Evolutionary conservation across 2,329 filamentous ascomycete species (phyloP).

Genomic region (Gaeumannomyces sp.): DNA sequence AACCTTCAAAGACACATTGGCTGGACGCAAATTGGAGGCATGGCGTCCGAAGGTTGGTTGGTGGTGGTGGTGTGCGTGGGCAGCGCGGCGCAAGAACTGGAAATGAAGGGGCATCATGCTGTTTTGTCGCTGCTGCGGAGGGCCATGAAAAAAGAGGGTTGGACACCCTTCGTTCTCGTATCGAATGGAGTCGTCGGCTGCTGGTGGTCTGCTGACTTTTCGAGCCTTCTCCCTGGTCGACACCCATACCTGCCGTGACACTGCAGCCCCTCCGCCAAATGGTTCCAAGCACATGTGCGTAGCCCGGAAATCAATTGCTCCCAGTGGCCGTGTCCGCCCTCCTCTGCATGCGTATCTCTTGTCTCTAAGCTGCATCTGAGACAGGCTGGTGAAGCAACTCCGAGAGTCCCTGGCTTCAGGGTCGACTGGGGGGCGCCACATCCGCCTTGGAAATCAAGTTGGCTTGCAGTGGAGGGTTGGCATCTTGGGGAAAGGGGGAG

Average conservation of each 20-base stretch:
- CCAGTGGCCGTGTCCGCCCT: no score
- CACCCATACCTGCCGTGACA: background rate
- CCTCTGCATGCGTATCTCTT: no score
- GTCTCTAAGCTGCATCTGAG: background rate
- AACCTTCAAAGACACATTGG: background rate
- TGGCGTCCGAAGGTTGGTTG: no score
- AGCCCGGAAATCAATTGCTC: background rate
- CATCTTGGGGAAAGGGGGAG: no score
- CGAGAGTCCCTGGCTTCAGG: no score
- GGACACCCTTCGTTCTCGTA: background rate
- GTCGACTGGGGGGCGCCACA: no score
- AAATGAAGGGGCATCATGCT: constrained; percentile 1
- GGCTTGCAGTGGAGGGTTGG: no score
- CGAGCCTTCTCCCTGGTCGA: background rate
- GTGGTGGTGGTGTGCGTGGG: no score
- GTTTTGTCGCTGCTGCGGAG: background rate
- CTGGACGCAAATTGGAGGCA: background rate
- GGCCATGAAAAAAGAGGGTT: background rate
- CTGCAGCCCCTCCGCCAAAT: background rate
- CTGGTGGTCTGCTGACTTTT: background rate
- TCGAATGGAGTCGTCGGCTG: background rate
- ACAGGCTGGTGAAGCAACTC: background rate
- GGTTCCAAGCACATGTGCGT: background rate
- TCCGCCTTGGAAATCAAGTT: no score
- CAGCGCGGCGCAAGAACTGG: background rate